These are phyloP conservation scores for Globisporangium orthogonon DNA, from an alignment of 352 stramenopile genomes.

Conservation along the genomic window DNA sequence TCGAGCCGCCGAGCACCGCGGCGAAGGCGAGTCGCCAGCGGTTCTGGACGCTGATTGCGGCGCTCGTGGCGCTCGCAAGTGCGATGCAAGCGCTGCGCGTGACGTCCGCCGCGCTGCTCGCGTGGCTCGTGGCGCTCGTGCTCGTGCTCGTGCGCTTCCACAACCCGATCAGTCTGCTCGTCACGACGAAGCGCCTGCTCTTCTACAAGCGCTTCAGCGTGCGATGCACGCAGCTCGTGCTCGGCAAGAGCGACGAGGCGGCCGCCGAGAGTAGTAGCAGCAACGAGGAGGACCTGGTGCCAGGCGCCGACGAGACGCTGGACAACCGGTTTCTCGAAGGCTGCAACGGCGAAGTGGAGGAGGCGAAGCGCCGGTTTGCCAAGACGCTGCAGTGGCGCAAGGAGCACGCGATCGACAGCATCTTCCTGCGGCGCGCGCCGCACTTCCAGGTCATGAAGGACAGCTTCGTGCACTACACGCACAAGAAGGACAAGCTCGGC, in stretches of 20 bases:
- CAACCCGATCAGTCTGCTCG: constrained; percentile 39
- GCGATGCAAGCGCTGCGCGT: constrained; percentile 42
- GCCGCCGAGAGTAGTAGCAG: no score
- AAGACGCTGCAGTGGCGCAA: constrained; percentile 62
- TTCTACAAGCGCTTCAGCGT: constrained; percentile 26
- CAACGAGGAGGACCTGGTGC: constrained; percentile 25
- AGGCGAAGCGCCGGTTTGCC: constrained; percentile 56
- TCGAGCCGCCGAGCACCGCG: constrained; percentile 10
- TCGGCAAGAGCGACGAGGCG: constrained; percentile 37
- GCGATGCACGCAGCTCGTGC: constrained; percentile 29
- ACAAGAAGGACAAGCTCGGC: constrained; percentile 62
- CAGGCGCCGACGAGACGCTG: constrained; percentile 34
- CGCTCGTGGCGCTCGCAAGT: constrained; percentile 31
- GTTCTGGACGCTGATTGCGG: constrained; percentile 39
- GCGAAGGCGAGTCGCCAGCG: constrained; percentile 23
- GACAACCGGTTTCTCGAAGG: constrained; percentile 59
- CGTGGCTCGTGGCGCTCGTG: constrained; percentile 42
- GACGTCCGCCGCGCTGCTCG: constrained; percentile 33
- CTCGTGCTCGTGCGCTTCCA: constrained; percentile 53
- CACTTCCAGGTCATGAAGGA: constrained; percentile 64
- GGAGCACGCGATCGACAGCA: constrained; percentile 61
- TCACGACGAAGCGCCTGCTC: constrained; percentile 45
- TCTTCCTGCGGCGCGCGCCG: constrained; percentile 45
- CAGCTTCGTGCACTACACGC: constrained; percentile 45
- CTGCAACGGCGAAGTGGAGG: constrained; percentile 60